Base-by-base conservation (phyloP, 441 rosid species). In the Mallotus repandus region DNA sequence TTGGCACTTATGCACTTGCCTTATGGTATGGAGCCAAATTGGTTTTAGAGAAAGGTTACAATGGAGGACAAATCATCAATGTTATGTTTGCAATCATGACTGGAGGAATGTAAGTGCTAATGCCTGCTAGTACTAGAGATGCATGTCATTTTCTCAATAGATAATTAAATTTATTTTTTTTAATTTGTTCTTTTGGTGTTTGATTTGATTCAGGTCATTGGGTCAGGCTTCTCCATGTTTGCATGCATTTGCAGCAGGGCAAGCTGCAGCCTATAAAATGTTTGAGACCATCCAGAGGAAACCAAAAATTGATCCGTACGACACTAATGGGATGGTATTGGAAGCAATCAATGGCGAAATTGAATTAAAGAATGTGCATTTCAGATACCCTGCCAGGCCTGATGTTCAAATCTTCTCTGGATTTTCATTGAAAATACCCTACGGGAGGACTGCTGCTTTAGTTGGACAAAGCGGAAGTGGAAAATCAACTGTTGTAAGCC, bases 401-500 rank as follows among this genome's bases (percentile, higher is more conserved):
- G 85, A 88, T 10, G 97, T 89, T 67, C 88, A 85, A 74, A 88
- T 93, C 46, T 89, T 93, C 60, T 41, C 75, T 21, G 95, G 97
- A 18, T 91, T 93, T 72, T 91, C 92, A 16, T 86, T 93, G 56
- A 73, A 66, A 8, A 88, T 91, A 18, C 67, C 88, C 7, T 77
- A 84, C 12, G 97, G 98, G 22, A 80, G 85, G 12, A 93, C 91
- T 56, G 79, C 80, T 48, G 95, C 98, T 29, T 71, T 93, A 84
- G 97, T 93, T 60, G 98, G 98, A 19, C 89, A 89, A 66, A 93
- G 98, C 70, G 98, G 98, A 72, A 89, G 98, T 25, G 98, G 96
- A 32, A 92, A 92, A 71, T 92, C 98, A 10, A 92, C 98, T 0
- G 91, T 89, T 9, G 81, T 92, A 15, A 87, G 91, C 80, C 75